Conservation (phyloP, 2,329 filamentous ascomycete genomes). For the Venturia asperata region DNA sequence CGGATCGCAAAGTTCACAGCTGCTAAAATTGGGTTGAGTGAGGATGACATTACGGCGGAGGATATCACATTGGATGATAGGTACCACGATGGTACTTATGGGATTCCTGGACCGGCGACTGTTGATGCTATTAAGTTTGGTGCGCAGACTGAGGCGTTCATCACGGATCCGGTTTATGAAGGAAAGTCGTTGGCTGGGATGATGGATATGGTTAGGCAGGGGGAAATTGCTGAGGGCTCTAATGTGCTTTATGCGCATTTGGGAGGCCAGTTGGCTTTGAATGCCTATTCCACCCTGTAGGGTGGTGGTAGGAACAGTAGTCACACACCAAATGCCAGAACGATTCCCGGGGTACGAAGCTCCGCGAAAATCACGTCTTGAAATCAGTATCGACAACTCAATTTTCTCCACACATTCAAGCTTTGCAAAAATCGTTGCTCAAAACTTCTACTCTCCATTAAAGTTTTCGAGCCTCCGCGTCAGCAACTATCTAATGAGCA, state of each 20-base stretch:
- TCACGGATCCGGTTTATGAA: constrained; percentile 70
- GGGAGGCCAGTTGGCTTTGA: constrained; percentile 62
- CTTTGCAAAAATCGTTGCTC: too few species aligned
- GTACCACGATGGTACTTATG: constrained; percentile 63
- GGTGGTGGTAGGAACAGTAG: not conserved
- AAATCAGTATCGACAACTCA: too few species aligned
- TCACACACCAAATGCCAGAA: too few species aligned
- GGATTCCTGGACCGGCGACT: constrained; percentile 58
- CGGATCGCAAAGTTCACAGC: constrained; percentile 56
- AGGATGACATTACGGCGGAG: constrained; percentile 52
- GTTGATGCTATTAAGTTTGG: constrained; percentile 62
- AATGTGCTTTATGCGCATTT: constrained; percentile 66
- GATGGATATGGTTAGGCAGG: constrained; percentile 59
- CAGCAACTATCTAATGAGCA: not conserved
- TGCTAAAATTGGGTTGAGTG: constrained; percentile 55
- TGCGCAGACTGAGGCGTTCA: constrained; percentile 61
- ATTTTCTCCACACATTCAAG: too few species aligned
- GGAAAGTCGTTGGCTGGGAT: constrained; percentile 67
- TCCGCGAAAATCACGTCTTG: too few species aligned
- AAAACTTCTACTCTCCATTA: too few species aligned
- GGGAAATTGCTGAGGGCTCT: constrained; percentile 51
- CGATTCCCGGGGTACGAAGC: too few species aligned
- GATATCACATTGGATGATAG: constrained; percentile 58
- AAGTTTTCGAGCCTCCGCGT: not conserved
- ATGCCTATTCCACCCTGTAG: constrained; percentile 46